A percentile compares a stretch with the other conserved stretches of the same genome.
These are phyloP conservation scores for Pleomassaria siparia DNA, from an alignment of 2,329 filamentous ascomycete species.

Conservation along the genomic window DNA sequence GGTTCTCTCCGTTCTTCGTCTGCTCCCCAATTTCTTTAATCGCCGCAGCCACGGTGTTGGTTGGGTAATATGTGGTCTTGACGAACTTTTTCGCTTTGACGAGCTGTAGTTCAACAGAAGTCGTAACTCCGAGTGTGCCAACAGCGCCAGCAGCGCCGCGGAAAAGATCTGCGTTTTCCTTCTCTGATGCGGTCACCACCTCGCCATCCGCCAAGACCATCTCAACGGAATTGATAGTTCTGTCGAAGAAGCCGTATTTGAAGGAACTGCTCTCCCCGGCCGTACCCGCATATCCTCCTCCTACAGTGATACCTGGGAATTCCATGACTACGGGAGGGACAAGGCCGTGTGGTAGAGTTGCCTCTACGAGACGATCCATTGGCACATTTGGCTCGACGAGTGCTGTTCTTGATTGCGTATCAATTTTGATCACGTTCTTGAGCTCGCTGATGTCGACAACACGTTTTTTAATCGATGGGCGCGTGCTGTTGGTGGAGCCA, in stretches of 20 bases:
- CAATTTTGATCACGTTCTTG: conserved; percentile 62
- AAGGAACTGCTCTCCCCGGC: conserved; percentile 71
- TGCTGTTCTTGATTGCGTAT: conserved; percentile 56
- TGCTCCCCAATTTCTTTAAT: conserved; percentile 44
- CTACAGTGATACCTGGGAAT: conserved; percentile 71
- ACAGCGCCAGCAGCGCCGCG: conserved; percentile 65
- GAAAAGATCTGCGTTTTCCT: conserved; percentile 61
- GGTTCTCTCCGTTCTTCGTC: conserved; percentile 39
- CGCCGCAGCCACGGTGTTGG: conserved; percentile 45
- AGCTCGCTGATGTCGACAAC: conserved; percentile 69
- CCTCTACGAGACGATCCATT: conserved; percentile 65
- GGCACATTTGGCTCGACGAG: conserved; percentile 71
- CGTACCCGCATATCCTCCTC: conserved; percentile 68
- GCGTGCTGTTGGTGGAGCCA: conserved; percentile 76
- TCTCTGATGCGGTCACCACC: conserved; percentile 57
- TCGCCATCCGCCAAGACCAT: conserved; percentile 65
- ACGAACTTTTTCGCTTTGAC: conserved; percentile 51
- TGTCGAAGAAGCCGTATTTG: conserved; percentile 67
- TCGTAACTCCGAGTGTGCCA: conserved; percentile 68
- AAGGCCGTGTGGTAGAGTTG: conserved; percentile 57
- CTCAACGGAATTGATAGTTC: conserved; percentile 63
- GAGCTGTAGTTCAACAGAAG: conserved; percentile 55
- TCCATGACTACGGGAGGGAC: conserved; percentile 70
- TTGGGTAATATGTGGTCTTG: conserved; percentile 52
- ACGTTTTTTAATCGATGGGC: conserved; percentile 48